Conservation (phyloP, 2,329 filamentous ascomycete genomes). For the Tolypocladium pustulatum region DNA sequence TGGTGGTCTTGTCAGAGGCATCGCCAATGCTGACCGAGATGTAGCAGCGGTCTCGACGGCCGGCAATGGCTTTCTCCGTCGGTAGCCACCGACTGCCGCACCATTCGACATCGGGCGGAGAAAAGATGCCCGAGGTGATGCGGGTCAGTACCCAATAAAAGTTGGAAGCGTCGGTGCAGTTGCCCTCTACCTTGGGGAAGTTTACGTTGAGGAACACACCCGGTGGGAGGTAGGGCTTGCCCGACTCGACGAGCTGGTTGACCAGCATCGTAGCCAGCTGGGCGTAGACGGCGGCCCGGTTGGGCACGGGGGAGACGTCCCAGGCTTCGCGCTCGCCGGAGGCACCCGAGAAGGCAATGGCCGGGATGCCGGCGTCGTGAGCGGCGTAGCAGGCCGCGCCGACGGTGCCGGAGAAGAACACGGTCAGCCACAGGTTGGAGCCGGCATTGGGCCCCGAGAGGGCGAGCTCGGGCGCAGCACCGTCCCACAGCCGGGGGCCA, state of each 20-base stretch:
- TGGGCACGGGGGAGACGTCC: slow-evolving; percentile 40
- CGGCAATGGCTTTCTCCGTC: slow-evolving; percentile 43
- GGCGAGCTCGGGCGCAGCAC: slow-evolving; percentile 16
- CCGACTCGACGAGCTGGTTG: slow-evolving; percentile 40
- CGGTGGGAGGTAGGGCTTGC: slow-evolving; percentile 51
- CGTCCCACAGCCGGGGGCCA: slow-evolving; percentile 40
- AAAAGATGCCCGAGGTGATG: slow-evolving; percentile 45
- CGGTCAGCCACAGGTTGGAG: slow-evolving; percentile 44
- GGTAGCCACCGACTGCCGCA: slow-evolving; percentile 48
- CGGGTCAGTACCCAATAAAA: slow-evolving; percentile 56
- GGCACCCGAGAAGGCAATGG: slow-evolving; percentile 56
- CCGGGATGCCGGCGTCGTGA: slow-evolving; percentile 43
- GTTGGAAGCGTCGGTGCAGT: slow-evolving; percentile 39
- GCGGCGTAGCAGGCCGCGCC: slow-evolving; percentile 52
- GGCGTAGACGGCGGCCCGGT: slow-evolving; percentile 50
- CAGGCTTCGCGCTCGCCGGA: slow-evolving; percentile 40
- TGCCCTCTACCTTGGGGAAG: slow-evolving; percentile 42
- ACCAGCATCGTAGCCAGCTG: slow-evolving; percentile 50
- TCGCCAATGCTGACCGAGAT: slow-evolving; percentile 53
- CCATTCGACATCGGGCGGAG: slow-evolving; percentile 41
- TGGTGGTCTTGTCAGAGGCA: slow-evolving; percentile 48
- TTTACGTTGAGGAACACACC: slow-evolving; percentile 60
- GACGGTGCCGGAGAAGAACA: slow-evolving; percentile 56
- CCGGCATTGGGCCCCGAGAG: slow-evolving; percentile 41
- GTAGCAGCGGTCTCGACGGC: slow-evolving; percentile 43